These are phyloP conservation scores for Austroboletus sp. DNA, from an alignment of 1,284 basidiomycete species.

Conservation along the genomic window DNA sequence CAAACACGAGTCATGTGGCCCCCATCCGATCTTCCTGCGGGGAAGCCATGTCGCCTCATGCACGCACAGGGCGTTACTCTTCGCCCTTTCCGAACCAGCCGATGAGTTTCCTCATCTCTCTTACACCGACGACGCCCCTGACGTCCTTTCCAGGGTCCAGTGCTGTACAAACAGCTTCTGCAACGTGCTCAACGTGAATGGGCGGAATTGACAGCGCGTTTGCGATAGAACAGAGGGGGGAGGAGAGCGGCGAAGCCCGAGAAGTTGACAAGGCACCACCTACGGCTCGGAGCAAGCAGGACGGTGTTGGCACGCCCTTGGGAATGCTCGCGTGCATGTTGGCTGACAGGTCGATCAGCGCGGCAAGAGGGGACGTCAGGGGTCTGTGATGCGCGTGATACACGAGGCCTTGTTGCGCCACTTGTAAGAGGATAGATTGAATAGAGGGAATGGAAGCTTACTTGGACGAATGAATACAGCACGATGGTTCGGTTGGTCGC, in stretches of 20 bases:
- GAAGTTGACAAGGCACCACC: conserved; percentile 34
- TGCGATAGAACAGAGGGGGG: conserved; percentile 62
- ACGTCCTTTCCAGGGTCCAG: conserved; percentile 46
- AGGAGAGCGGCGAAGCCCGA: conserved; percentile 31
- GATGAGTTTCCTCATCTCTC: conserved; percentile 67
- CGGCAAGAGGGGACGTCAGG: conserved; percentile 78
- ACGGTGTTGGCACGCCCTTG: conserved; percentile 55
- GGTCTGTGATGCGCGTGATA: conserved; percentile 93
- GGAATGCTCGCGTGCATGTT: conserved; percentile 55
- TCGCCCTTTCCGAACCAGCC: conserved; percentile 48
- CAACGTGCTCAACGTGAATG: conserved; percentile 94
- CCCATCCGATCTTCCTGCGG: conserved; percentile 5
- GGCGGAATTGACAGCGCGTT: conserved; percentile 77
- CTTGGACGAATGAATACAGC: conserved; percentile 81
- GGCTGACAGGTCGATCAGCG: conserved; percentile 76
- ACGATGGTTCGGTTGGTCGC: conserved; percentile 41
- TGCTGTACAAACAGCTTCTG: conserved; percentile 68
- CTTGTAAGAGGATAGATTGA: conserved; percentile 11
- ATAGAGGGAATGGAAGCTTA: conserved; percentile 37
- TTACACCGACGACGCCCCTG: conserved; percentile 68
- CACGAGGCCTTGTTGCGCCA: conserved; percentile 64
- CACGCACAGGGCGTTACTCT: conserved; percentile 10
- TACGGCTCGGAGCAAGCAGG: conserved; percentile 49
- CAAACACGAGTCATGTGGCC: conserved; percentile 9
- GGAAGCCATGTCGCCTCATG: conserved; percentile 11